phyloP scores from a whole-genome alignment of 2,329 filamentous ascomycete genomes.

The Diplodia mutila region DNA sequence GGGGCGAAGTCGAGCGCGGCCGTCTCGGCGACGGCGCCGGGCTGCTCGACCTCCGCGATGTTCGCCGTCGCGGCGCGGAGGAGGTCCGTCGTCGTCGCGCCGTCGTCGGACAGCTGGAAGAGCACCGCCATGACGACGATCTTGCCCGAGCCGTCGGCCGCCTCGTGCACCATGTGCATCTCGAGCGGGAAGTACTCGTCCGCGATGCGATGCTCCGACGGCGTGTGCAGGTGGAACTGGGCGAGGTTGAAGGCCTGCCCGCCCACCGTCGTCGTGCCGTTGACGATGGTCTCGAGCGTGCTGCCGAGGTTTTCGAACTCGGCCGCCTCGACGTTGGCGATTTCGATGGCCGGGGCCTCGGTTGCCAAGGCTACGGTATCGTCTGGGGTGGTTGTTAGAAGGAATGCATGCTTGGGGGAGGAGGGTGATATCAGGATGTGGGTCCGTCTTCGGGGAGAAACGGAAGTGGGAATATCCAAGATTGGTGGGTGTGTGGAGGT shows the following conservation, averaged over 20 bases:
- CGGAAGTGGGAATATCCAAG: neutral
- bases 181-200: conserved; percentile 53
- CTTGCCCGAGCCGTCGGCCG: conserved; percentile 41
- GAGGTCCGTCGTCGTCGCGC: conserved; percentile 35
- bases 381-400: conserved; percentile 32
- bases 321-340: conserved; percentile 51
- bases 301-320: conserved; percentile 62
- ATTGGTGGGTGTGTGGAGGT: neutral
- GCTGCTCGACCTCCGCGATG: conserved; percentile 44
- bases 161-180: conserved; percentile 64
- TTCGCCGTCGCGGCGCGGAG: conserved; percentile 38
- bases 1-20: conserved; percentile 49
- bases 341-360: conserved; percentile 37
- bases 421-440: conserved; percentile 34
- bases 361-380: conserved; percentile 37
- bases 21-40: conserved; percentile 46
- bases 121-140: conserved; percentile 49
- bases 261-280: conserved; percentile 51
- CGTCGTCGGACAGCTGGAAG: conserved; percentile 46
- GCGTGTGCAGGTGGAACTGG: conserved; percentile 66
- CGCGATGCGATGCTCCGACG: conserved; percentile 61
- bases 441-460: conserved; percentile 1
- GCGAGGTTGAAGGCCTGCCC: conserved; percentile 49
- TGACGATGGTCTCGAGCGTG: conserved; percentile 60
- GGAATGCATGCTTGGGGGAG: conserved; percentile 23